A percentile compares a stretch with the other conserved stretches of the same genome.
Conservation (phyloP, 1,284 basidiomycete species). For the Tylopilus sp. region DNA sequence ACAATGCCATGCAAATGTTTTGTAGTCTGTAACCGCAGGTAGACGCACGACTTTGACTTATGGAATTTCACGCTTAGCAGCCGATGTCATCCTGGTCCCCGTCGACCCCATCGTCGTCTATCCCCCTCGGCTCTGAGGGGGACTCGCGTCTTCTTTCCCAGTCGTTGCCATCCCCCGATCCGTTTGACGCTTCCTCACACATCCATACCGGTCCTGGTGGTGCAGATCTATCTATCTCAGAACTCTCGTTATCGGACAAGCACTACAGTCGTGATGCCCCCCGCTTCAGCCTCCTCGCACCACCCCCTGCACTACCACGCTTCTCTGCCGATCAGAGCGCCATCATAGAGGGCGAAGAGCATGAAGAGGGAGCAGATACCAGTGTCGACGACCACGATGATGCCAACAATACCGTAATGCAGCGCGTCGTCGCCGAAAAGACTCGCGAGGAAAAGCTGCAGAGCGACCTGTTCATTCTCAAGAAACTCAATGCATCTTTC, state of each 20-base stretch:
- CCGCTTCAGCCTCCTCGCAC: conserved; percentile 43
- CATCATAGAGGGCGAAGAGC: conserved; percentile 32
- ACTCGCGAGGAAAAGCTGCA: conserved; percentile 67
- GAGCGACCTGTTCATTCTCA: conserved; percentile 65
- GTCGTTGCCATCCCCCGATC: conserved; percentile 38
- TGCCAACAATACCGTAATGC: conserved; percentile 21
- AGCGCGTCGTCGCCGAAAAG: conserved; percentile 35
- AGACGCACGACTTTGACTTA: not conserved
- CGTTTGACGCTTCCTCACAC: conserved; percentile 36
- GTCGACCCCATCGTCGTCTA: conserved; percentile 31
- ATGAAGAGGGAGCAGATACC: conserved; percentile 24
- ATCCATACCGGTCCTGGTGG: conserved; percentile 44
- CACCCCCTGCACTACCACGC: conserved; percentile 29
- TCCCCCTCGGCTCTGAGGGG: conserved; percentile 20
- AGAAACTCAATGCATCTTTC: conserved; percentile 67
- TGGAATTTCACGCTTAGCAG: not conserved
- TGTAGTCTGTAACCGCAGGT: not conserved
- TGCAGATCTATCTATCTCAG: conserved; percentile 60
- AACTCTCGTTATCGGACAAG: conserved; percentile 50
- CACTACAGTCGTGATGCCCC: conserved; percentile 30
- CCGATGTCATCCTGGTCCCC: conserved; percentile 34
- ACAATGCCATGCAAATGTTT: not conserved
- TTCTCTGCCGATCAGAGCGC: conserved; percentile 27
- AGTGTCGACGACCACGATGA: conserved; percentile 22
- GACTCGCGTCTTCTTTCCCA: conserved; percentile 52